Conservation (phyloP, 2,329 filamentous ascomycete species). For the Ascochyta rabiei region DNA sequence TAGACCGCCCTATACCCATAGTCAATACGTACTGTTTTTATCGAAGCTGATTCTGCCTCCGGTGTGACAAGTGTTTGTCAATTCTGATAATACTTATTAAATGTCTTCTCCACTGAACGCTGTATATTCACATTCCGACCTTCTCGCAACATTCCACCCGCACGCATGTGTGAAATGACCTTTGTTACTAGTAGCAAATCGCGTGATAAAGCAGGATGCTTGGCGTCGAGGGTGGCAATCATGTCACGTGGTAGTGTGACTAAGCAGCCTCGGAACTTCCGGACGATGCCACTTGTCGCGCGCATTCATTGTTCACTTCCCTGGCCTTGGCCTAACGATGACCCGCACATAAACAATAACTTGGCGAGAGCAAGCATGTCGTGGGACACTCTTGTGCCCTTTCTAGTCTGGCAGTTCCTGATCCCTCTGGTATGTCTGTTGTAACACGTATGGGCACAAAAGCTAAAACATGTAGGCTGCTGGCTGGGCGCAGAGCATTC, state of each 20-base stretch:
- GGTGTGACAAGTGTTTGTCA: not conserved
- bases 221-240: not conserved
- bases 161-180: too few species aligned
- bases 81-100: too few species aligned
- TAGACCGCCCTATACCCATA: conserved; percentile 24
- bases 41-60: not conserved
- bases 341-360: not conserved
- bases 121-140: not conserved
- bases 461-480: conserved; percentile 37
- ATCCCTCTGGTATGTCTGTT: conserved; percentile 35
- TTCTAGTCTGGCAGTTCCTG: conserved; percentile 45
- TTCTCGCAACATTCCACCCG: too few species aligned
- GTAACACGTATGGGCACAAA: not conserved
- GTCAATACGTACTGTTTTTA: conserved; percentile 15
- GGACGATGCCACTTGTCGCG: conserved; percentile 15
- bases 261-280: conserved; percentile 10
- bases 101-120: not conserved
- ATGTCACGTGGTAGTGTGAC: not conserved
- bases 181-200: not conserved
- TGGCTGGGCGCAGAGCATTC: conserved; percentile 69
- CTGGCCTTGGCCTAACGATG: not conserved
- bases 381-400: conserved; percentile 40
- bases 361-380: conserved; percentile 37
- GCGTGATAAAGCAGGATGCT: not conserved
- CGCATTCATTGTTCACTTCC: not conserved